Percentiles rank a stretch among this genome's conserved stretches.
Conservation (phyloP, 257 asterid species). For the Anisodus acutangulus region DNA sequence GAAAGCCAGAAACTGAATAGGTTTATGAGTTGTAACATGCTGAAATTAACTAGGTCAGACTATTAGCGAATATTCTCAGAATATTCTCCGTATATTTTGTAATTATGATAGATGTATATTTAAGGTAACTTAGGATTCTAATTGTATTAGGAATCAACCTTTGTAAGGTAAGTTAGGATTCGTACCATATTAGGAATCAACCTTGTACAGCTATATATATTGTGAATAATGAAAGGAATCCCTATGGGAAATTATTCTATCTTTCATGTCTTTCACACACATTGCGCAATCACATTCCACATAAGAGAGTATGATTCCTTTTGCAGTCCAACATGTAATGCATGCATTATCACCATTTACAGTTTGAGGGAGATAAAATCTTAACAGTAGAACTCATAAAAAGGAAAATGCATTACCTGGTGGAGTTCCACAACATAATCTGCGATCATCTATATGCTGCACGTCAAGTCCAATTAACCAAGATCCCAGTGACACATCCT, state of each 20-base stretch:
- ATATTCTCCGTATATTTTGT: too few relatives aligned
- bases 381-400: neutral
- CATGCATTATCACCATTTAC: neutral
- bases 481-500: slow-evolving; percentile 88
- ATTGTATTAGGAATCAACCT: too few relatives aligned
- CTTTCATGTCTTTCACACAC: too few relatives aligned
- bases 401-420: slow-evolving; percentile 57
- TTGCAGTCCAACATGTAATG: neutral
- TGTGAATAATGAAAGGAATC: too few relatives aligned
- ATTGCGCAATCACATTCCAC: neutral
- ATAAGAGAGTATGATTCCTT: neutral
- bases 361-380: neutral
- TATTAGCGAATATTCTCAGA: too few relatives aligned
- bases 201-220: too few relatives aligned
- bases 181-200: too few relatives aligned
- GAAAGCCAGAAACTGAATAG: neutral
- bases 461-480: slow-evolving; percentile 97
- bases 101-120: too few relatives aligned
- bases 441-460: slow-evolving; percentile 74
- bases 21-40: neutral
- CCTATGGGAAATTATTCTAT: too few relatives aligned
- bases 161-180: too few relatives aligned
- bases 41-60: neutral
- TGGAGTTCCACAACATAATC: slow-evolving; percentile 93
- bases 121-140: too few relatives aligned